Percentiles rank a stretch among this genome's conserved stretches.
These are phyloP conservation scores for Aspergillus sp. DNA, from an alignment of 2,329 filamentous ascomycete species.

Conservation along the genomic window DNA sequence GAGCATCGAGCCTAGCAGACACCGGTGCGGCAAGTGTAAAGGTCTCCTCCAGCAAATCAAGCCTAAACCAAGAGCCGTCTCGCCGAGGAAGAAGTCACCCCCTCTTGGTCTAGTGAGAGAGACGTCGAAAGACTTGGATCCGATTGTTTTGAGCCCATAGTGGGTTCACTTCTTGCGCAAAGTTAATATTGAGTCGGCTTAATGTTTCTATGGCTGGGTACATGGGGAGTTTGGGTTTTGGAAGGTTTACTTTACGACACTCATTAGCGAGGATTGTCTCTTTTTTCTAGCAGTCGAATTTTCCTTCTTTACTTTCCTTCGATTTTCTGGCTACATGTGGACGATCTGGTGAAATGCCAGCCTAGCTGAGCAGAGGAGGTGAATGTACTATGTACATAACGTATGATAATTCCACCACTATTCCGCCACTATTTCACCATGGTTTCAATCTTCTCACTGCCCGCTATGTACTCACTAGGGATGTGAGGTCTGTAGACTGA, in stretches of 20 bases:
- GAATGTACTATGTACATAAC: not conserved
- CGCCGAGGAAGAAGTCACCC: slow-evolving; percentile 32
- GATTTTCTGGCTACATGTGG: not conserved
- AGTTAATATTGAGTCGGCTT: not conserved
- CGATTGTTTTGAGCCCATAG: slow-evolving; percentile 4
- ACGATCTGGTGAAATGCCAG: not conserved
- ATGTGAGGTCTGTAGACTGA: too few relatives aligned
- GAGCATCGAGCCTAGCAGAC: slow-evolving; percentile 74
- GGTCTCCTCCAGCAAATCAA: slow-evolving; percentile 74
- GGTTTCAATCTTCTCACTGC: too few relatives aligned
- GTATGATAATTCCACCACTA: too few relatives aligned
- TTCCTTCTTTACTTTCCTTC: not conserved
- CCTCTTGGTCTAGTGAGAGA: not conserved
- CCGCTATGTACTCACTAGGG: too few relatives aligned
- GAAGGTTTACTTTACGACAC: not conserved
- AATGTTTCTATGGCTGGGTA: not conserved
- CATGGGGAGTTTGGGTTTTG: not conserved
- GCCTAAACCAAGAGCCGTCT: slow-evolving; percentile 66
- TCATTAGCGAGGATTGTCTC: not conserved
- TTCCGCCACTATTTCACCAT: too few relatives aligned
- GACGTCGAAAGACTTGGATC: slow-evolving; percentile 6
- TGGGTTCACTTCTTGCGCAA: not conserved
- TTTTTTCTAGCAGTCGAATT: not conserved
- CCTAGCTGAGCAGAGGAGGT: not conserved
- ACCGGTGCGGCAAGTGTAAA: slow-evolving; percentile 79